Evolutionary conservation across 225 moss, liverwort and hornwort genomes (phyloP).

Genomic region (Polytrichum commune): DNA sequence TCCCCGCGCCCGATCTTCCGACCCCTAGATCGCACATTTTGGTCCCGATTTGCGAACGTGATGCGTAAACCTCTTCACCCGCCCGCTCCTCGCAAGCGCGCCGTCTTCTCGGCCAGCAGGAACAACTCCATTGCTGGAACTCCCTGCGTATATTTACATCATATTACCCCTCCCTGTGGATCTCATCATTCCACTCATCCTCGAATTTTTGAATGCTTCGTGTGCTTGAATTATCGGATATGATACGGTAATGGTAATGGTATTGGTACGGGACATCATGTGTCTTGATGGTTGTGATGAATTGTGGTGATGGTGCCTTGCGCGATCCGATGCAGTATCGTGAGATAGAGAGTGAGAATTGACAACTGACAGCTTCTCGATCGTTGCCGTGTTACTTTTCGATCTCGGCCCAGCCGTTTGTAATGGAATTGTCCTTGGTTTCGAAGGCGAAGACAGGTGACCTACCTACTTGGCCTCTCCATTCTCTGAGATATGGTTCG

Average conservation of each 20-base stretch:
- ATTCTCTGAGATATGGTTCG: no score
- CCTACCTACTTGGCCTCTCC: no score
- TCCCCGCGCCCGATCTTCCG: constrained; percentile 4
- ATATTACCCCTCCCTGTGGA: constrained; percentile 9
- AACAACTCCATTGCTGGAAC: constrained; percentile 11
- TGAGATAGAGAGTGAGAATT: not conserved
- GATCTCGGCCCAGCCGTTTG: constrained; percentile 3
- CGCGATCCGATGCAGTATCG: constrained; percentile 13
- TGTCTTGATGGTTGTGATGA: constrained; percentile 12
- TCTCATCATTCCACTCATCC: not conserved
- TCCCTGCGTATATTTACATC: constrained; percentile 4
- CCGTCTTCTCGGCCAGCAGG: not conserved
- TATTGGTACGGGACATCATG: constrained; percentile 9
- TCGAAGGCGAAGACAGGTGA: constrained; percentile 61
- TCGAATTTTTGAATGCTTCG: not conserved
- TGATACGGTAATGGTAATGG: constrained; percentile 12
- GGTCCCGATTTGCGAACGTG: constrained; percentile 16
- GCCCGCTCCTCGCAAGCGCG: not conserved
- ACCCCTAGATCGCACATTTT: constrained; percentile 19
- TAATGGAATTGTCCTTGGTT: constrained; percentile 58
- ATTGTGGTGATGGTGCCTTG: constrained; percentile 10
- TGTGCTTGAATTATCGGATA: constrained; percentile 22
- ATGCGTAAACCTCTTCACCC: constrained; percentile 33
- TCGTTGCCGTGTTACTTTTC: not conserved
- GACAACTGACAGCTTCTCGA: not conserved